Percentiles rank a stretch among this genome's conserved stretches.
These are phyloP conservation scores for Fragaria iinumae DNA, from an alignment of 306 rosid species.

Conservation along the genomic window DNA sequence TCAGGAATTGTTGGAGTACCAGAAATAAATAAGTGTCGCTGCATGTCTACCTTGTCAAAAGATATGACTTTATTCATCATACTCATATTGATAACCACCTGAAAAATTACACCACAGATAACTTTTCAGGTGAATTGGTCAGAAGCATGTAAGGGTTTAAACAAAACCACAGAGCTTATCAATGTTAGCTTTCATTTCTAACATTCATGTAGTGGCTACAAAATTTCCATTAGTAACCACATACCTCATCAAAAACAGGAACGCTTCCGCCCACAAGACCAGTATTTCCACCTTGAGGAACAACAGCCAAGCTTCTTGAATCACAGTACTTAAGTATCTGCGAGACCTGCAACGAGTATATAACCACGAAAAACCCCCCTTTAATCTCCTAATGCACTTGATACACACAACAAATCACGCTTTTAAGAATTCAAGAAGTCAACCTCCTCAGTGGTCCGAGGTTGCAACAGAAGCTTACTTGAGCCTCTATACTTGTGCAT, in stretches of 20 bases:
- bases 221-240: not conserved
- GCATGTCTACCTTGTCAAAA: constrained; percentile 71
- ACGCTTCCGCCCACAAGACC: constrained; percentile 99
- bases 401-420: not conserved
- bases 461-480: constrained; percentile 72
- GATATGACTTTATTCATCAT: constrained; percentile 72
- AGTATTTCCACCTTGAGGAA: constrained; percentile 98
- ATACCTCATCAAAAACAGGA: constrained; percentile 96
- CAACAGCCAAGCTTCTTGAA: constrained; percentile 84
- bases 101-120: constrained; percentile 40
- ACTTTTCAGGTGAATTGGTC: constrained; percentile 1
- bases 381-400: not conserved
- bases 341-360: constrained; percentile 55
- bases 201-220: not conserved
- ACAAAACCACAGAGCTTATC: constrained; percentile 3
- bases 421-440: constrained; percentile 4
- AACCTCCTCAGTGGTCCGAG: constrained; percentile 80
- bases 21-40: constrained; percentile 7
- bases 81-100: constrained; percentile 81
- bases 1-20: constrained; percentile 11
- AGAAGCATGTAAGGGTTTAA: constrained; percentile 5
- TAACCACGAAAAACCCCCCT: not conserved
- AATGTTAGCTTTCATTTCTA: not conserved
- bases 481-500: constrained; percentile 79
- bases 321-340: constrained; percentile 77